Percentiles rank a stretch among this genome's conserved stretches.
These are phyloP conservation scores for Microglena sp. DNA, from an alignment of 139 green algal genomes.

Conservation along the genomic window DNA sequence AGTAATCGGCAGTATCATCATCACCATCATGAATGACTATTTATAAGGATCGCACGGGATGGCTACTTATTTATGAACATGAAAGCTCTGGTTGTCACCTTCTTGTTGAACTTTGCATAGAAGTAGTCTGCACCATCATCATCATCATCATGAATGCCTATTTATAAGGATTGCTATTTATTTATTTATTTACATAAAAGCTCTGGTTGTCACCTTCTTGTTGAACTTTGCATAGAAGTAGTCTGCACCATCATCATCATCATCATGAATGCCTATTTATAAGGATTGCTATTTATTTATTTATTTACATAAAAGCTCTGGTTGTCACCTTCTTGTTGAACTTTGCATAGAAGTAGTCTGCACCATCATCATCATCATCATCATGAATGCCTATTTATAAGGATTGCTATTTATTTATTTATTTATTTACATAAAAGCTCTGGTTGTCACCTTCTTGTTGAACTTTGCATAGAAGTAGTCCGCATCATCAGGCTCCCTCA, in stretches of 20 bases:
- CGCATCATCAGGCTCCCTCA: slow-evolving; percentile 48
- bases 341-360: slow-evolving; percentile 79
- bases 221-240: slow-evolving; percentile 88
- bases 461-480: slow-evolving; percentile 84
- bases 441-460: slow-evolving; percentile 71
- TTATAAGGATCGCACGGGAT: too few species aligned
- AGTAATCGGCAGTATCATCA: slow-evolving; percentile 59
- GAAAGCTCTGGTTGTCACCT: slow-evolving; percentile 38
- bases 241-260: slow-evolving; percentile 52
- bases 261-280: too few species aligned
- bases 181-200: too few species aligned
- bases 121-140: slow-evolving; percentile 63
- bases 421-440: too few species aligned
- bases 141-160: too few species aligned
- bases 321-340: slow-evolving; percentile 75
- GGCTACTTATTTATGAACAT: too few species aligned
- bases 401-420: too few species aligned
- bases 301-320: slow-evolving; percentile 22
- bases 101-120: slow-evolving; percentile 87
- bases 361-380: slow-evolving; percentile 51
- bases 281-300: too few species aligned
- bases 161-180: too few species aligned
- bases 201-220: slow-evolving; percentile 59
- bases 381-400: too few species aligned
- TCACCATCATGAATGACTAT: too few species aligned